A percentile compares a stretch with the other conserved stretches of the same genome.
Evolutionary conservation across 78 protist genomes (phyloP).

Genomic region (Dictyostelium purpureum): DNA sequence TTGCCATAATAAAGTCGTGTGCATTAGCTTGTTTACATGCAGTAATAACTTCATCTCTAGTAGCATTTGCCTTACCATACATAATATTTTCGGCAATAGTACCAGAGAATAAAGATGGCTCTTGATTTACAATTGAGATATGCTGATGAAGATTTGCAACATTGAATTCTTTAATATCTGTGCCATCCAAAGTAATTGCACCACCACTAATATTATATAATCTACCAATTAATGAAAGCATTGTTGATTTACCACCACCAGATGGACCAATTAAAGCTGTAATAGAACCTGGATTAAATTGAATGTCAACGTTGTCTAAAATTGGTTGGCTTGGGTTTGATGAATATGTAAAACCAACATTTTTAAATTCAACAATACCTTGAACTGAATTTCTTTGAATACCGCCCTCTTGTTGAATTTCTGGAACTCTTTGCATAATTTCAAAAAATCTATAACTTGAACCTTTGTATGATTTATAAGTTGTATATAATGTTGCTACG

Average conservation of each 20-base stretch:
- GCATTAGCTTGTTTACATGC: conserved; percentile 89
- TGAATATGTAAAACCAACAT: conserved; percentile 25
- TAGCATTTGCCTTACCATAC: conserved; percentile 78
- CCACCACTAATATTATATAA: conserved; percentile 74
- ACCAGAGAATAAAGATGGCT: conserved; percentile 88
- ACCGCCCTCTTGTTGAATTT: conserved; percentile 40
- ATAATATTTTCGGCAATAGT: conserved; percentile 90
- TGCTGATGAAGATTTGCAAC: conserved; percentile 60
- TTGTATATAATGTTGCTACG: conserved; percentile 26
- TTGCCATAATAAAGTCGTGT: conserved; percentile 87
- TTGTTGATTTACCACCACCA: conserved; percentile 71
- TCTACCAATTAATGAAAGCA: conserved; percentile 41
- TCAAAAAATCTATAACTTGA: conserved; percentile 41
- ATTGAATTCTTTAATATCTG: conserved; percentile 39
- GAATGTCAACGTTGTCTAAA: not conserved
- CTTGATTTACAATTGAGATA: conserved; percentile 88
- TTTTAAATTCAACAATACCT: conserved; percentile 10
- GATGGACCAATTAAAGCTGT: conserved; percentile 66
- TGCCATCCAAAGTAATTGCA: conserved; percentile 82
- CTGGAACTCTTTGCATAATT: conserved; percentile 54
- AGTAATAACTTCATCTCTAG: conserved; percentile 18
- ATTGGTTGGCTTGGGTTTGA: not conserved
- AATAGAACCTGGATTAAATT: conserved; percentile 45
- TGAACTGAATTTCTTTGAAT: not conserved
- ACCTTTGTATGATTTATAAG: conserved; percentile 48